Conservation (phyloP, 1,284 basidiomycete genomes). For the Erythrobasidium hasegawianum region DNA sequence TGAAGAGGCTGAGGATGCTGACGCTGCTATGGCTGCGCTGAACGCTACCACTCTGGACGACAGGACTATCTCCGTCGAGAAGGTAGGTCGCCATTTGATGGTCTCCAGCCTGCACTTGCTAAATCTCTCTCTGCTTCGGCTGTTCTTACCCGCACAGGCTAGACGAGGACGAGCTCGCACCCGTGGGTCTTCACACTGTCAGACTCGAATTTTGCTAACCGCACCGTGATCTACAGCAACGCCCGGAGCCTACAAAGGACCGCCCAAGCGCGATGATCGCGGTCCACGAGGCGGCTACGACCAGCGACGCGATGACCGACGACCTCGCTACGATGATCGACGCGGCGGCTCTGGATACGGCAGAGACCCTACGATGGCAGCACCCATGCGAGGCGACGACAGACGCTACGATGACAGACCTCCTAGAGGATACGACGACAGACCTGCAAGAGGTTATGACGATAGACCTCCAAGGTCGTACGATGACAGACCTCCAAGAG, state of each 20-base stretch:
- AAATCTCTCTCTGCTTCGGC: neutral
- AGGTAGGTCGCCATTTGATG: conserved; percentile 55
- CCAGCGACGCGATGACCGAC: conserved; percentile 28
- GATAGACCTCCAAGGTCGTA: conserved; percentile 51
- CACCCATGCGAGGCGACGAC: conserved; percentile 30
- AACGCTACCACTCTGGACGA: conserved; percentile 80
- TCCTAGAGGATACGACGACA: conserved; percentile 44
- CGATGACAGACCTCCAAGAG: conserved; percentile 51
- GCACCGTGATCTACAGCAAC: conserved; percentile 56
- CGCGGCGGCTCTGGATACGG: conserved; percentile 21
- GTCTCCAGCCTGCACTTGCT: conserved; percentile 9
- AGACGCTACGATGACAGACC: conserved; percentile 7
- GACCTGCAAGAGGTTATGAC: conserved; percentile 47
- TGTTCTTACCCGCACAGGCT: conserved; percentile 58
- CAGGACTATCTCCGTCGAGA: conserved; percentile 79
- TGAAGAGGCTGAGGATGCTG: conserved; percentile 79
- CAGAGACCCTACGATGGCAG: conserved; percentile 32
- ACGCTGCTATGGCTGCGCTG: conserved; percentile 77
- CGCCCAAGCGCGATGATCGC: conserved; percentile 65
- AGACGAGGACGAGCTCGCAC: conserved; percentile 89
- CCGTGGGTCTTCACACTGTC: conserved; percentile 46
- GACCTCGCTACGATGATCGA: conserved; percentile 23
- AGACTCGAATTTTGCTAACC: neutral
- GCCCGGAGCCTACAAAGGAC: conserved; percentile 88
- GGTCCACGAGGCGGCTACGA: conserved; percentile 43